A percentile compares a stretch with the other conserved stretches of the same genome.
phyloP scores from a whole-genome alignment of 1,284 basidiomycete genomes.

The Tausonia pullulans region DNA sequence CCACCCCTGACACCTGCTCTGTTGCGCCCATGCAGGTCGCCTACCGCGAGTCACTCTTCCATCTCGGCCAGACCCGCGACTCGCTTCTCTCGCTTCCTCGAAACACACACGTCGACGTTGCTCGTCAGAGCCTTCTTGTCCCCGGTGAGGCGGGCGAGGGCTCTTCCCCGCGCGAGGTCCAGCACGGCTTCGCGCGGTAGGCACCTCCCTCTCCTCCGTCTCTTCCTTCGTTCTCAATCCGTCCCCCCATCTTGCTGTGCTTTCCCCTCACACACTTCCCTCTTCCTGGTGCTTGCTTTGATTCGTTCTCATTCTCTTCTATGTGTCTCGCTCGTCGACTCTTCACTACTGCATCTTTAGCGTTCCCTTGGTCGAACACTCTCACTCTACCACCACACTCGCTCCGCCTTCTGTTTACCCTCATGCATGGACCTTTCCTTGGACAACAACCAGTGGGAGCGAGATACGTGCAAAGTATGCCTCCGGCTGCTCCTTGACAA shows the following conservation, averaged over 20 bases:
- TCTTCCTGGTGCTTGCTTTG: background rate
- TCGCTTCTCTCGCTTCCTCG: slow-evolving; percentile 24
- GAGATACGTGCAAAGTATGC: too few relatives aligned
- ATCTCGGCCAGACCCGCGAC: slow-evolving; percentile 33
- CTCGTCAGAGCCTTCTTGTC: background rate
- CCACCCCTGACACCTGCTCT: background rate
- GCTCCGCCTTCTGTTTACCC: too few relatives aligned
- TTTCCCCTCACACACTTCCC: background rate
- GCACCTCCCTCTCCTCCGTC: background rate
- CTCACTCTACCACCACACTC: too few relatives aligned
- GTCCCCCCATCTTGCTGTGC: background rate
- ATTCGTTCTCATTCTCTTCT: background rate
- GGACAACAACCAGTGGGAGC: too few relatives aligned
- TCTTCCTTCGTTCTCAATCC: background rate
- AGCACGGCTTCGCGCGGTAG: background rate
- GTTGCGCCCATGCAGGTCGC: slow-evolving; percentile 25
- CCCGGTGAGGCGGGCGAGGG: background rate
- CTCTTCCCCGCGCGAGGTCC: background rate
- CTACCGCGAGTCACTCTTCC: slow-evolving; percentile 37
- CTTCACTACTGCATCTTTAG: too few relatives aligned
- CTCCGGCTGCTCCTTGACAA: too few relatives aligned
- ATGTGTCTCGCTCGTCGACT: background rate
- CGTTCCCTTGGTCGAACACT: too few relatives aligned
- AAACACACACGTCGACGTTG: background rate
- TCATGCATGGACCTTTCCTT: too few relatives aligned